Evolutionary conservation across 2,329 filamentous ascomycete species (phyloP), one percentile per base, ranked within the genome.

Genomic region (Tolypocladium tropicale): DNA sequence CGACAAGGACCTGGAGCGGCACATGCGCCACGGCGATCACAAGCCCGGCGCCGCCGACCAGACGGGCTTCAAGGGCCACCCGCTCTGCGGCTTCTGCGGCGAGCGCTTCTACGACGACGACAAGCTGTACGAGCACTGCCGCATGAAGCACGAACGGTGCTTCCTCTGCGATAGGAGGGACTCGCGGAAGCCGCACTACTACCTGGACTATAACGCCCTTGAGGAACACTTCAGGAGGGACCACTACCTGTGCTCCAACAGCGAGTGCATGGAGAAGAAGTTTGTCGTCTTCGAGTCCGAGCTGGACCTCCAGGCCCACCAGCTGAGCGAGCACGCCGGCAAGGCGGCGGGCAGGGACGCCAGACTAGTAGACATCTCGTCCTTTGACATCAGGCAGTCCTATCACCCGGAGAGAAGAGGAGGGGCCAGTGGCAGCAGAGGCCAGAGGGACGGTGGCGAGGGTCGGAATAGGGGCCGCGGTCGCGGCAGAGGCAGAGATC

Each of bases 261-360:
- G 81, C 55, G 92, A 96, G 67, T 99, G 94, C 65, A 69, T 94
- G 66, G 94, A 97, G 64, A 96, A 96, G 81, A 97, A 96, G 69
- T 96, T 97, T 68, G 88, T 97, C 33, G 94, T 97, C 0, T 99
- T 99, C 63, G 90, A 90, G 55, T 92, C 91, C 0, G 90, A 96
- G 66, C 85, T 99, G 78, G 94, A 99, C 65, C 75, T 99, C 51
- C 95, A 97, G 70, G 94, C 88, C 3, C 94, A 99, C 72, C 90
- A 95, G 68, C 74, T 99, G 11, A 86, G 88, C 63, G 82, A 86
- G 55, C 94, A 99, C 67, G 90, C 86, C 0, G 90, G 90, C 10
- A 96, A 95, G 65, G 88, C 93, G 62, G 85, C 88, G 2, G 79
- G 91, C 56, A 80, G 90, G 64, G 93, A 96, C 68, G 89, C 90